phyloP scores from a whole-genome alignment of 75 land plant species.

The Picea sitchensis region DNA sequence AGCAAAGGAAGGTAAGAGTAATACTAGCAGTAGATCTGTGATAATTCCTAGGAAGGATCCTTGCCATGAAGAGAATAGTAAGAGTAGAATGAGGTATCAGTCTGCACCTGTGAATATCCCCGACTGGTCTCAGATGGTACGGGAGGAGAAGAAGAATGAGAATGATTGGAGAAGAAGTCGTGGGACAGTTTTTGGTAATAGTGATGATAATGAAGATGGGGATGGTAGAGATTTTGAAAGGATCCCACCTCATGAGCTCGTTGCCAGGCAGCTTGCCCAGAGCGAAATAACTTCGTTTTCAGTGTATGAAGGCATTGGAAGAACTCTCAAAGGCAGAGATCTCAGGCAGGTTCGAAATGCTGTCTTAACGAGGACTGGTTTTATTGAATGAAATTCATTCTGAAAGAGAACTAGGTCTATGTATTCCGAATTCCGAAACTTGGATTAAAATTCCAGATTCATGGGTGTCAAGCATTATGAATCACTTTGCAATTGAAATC shows the following conservation, averaged over 20 bases:
- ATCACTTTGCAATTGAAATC: too few relatives aligned
- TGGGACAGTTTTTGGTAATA: not conserved
- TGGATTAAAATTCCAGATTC: not conserved
- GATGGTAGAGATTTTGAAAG: conserved; percentile 25
- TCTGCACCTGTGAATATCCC: conserved; percentile 73
- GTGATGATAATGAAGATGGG: conserved; percentile 11
- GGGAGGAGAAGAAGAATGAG: conserved; percentile 8
- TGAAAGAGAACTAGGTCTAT: not conserved
- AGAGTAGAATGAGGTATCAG: conserved; percentile 15
- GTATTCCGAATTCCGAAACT: not conserved
- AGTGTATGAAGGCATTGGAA: conserved; percentile 77
- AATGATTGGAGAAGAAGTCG: not conserved
- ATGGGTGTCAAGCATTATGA: not conserved
- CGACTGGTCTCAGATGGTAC: conserved; percentile 52
- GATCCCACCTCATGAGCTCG: conserved; percentile 74
- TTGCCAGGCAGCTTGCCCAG: conserved; percentile 52
- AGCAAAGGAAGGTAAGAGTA: not conserved
- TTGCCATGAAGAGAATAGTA: not conserved
- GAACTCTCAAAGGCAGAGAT: conserved; percentile 85
- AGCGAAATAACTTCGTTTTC: conserved; percentile 61
- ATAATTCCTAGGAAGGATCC: not conserved
- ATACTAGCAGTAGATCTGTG: not conserved
- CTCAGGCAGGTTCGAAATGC: conserved; percentile 75
- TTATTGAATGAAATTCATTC: conserved; percentile 34
- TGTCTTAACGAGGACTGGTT: conserved; percentile 65